Evolutionary conservation across 1,139 yeast genomes (phyloP).

Genomic region (Zhuliangozyma blackwelliae): DNA sequence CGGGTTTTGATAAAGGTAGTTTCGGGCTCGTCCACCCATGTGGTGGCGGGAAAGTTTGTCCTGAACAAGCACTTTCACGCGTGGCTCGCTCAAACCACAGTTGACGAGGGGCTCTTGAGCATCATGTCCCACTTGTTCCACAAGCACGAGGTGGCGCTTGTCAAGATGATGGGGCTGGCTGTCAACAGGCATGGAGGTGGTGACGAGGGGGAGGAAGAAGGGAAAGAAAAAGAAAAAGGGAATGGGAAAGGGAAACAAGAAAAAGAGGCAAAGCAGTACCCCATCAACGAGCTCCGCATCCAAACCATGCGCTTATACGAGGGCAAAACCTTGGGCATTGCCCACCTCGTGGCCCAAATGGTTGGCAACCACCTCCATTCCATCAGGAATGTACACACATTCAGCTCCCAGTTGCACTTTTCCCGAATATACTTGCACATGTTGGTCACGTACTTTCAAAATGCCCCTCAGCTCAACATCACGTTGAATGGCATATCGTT

Average conservation of each 20-base stretch:
- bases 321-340: neutral
- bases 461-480: conserved; percentile 5
- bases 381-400: too few relatives aligned
- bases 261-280: conserved; percentile 1
- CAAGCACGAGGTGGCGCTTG: conserved; percentile 4
- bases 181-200: neutral
- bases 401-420: neutral
- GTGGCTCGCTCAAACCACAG: neutral
- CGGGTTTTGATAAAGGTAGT: too few relatives aligned
- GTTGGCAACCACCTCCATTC: conserved; percentile 2
- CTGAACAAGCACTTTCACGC: conserved; percentile 2
- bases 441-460: conserved; percentile 8
- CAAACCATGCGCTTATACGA: conserved; percentile 5
- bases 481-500: conserved; percentile 5
- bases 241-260: too few relatives aligned
- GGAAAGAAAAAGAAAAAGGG: too few relatives aligned
- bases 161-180: conserved; percentile 2
- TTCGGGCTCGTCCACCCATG: neutral
- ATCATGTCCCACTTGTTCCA: conserved; percentile 2
- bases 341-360: neutral
- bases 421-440: conserved; percentile 4
- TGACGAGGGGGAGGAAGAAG: too few relatives aligned
- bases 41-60: conserved; percentile 4
- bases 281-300: conserved; percentile 2
- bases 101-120: neutral